Evolutionary conservation across 2,329 filamentous ascomycete species (phyloP).

Genomic region (Endocalyx cinctus): DNA sequence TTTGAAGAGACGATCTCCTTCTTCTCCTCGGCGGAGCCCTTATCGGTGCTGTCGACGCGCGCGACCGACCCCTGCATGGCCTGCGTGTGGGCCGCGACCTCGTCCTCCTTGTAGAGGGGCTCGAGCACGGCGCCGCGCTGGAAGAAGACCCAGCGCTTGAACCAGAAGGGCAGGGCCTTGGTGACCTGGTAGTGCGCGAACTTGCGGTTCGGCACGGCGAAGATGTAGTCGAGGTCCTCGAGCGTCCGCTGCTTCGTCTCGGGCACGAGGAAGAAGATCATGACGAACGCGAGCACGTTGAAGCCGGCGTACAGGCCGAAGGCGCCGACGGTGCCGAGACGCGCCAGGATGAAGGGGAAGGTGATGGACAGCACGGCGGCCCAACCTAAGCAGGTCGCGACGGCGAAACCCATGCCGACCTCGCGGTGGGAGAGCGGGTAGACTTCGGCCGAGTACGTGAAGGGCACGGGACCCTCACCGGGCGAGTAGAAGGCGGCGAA

Average conservation of each 20-base stretch:
- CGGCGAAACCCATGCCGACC: conserved; percentile 66
- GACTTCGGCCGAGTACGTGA: conserved; percentile 64
- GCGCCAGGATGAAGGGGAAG: conserved; percentile 52
- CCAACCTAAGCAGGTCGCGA: conserved; percentile 61
- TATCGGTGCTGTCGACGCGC: too few species aligned
- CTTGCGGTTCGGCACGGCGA: conserved; percentile 35
- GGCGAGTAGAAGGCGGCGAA: conserved; percentile 61
- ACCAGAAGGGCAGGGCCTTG: conserved; percentile 33
- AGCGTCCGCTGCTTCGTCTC: conserved; percentile 48
- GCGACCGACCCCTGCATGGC: too few species aligned
- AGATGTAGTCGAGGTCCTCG: conserved; percentile 47
- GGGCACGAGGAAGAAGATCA: conserved; percentile 46
- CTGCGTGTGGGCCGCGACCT: conserved; percentile 10
- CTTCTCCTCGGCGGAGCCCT: too few species aligned
- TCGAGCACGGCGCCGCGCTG: conserved; percentile 22
- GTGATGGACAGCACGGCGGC: conserved; percentile 59
- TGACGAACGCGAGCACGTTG: conserved; percentile 39
- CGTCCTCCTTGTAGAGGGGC: conserved; percentile 26
- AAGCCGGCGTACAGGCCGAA: conserved; percentile 43
- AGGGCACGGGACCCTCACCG: conserved; percentile 64
- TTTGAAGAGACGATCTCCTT: too few species aligned
- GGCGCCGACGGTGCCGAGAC: conserved; percentile 41
- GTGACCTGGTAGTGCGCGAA: conserved; percentile 37
- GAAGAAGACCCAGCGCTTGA: conserved; percentile 30
- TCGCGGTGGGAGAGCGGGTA: conserved; percentile 68